Base-by-base conservation (phyloP, 164 flowering plant genomes). In the Hamamelis virginiana region DNA sequence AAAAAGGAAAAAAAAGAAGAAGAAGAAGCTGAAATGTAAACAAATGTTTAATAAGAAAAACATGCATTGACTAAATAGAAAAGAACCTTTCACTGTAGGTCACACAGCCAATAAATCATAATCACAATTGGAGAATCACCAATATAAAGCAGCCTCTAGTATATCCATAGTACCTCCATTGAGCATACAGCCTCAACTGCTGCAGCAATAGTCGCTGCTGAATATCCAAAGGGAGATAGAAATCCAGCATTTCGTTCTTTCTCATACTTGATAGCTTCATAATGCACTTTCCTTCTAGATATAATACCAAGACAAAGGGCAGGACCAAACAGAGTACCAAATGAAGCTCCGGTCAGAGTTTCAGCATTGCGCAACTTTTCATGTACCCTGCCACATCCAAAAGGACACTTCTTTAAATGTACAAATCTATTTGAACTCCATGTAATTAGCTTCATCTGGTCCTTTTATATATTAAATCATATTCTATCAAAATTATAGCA, bases 191-290 rank as follows among this genome's bases (percentile, higher is more conserved):
- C 69, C 69, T 88, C 82, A 66, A 72, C 84, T 64, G 91, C 92
- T 44, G 95, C 86, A 47, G 87, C 80, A 68, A 86, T 80, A n/a
- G 93, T 82, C 28, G 77, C 67, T 9, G 91, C 79, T 19, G 95
- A 93, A 75, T 87, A 89, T 59, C 96, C 92, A 82, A 93, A 89
- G 26, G 95, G 94, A 64, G 90, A 87, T 63, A 89, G 64, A 72
- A 87, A 86, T 51, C 98, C 91, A 53, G 80, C 91, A 85, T 91
- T 87, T 59, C 90, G 78, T 67, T 91, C 95, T 76, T 75, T 88
- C 77, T 91, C 95, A 74, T 89, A 91, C 62, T 85, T 86, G 59
- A 89, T 74, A 55, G 95, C 88, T 77, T 93, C 98, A 81, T 73
- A 73, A 77, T 88, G 68, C 55, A 88, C 88, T 76, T 87, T 87